Evolutionary conservation across 108 stramenopile genomes (phyloP).

Genomic region (Licmophora abbreviata): DNA sequence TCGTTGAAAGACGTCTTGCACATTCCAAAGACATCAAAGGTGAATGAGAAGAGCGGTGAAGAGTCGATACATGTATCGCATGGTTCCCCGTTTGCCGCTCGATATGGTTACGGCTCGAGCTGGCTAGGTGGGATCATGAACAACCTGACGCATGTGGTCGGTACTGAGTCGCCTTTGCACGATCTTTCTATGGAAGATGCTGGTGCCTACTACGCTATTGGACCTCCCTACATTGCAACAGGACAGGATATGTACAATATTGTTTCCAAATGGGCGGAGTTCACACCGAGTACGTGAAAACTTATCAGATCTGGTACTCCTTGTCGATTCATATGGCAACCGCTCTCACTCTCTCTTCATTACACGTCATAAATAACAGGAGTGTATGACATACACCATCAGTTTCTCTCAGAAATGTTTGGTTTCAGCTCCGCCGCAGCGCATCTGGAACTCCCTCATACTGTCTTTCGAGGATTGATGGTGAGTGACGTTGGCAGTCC

Average conservation of each 20-base stretch:
- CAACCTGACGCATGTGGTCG: slow-evolving; percentile 41
- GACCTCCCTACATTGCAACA: slow-evolving; percentile 90
- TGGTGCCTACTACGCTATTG: slow-evolving; percentile 58
- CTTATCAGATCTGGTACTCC: slow-evolving; percentile 23
- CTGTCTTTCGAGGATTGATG: slow-evolving; percentile 73
- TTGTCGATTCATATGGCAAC: not conserved
- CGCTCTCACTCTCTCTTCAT: not conserved
- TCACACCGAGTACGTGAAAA: slow-evolving; percentile 53
- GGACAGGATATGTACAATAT: slow-evolving; percentile 72
- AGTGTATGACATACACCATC: slow-evolving; percentile 27
- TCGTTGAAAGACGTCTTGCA: slow-evolving; percentile 26
- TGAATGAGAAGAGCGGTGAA: slow-evolving; percentile 13
- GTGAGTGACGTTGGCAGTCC: slow-evolving; percentile 32
- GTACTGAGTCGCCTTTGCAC: slow-evolving; percentile 37
- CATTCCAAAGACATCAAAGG: slow-evolving; percentile 18
- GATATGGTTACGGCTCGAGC: slow-evolving; percentile 60
- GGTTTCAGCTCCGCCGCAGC: slow-evolving; percentile 83
- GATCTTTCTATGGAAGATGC: slow-evolving; percentile 38
- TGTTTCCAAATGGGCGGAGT: slow-evolving; percentile 65
- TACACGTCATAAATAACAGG: slow-evolving; percentile 18
- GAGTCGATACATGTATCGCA: too few species aligned
- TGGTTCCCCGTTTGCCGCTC: slow-evolving; percentile 74
- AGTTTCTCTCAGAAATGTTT: slow-evolving; percentile 50
- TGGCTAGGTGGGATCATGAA: slow-evolving; percentile 46
- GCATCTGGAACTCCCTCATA: slow-evolving; percentile 64